These are phyloP conservation scores for Lipomyces anomalus DNA, from an alignment of 805 yeast genomes.

Conservation along the genomic window DNA sequence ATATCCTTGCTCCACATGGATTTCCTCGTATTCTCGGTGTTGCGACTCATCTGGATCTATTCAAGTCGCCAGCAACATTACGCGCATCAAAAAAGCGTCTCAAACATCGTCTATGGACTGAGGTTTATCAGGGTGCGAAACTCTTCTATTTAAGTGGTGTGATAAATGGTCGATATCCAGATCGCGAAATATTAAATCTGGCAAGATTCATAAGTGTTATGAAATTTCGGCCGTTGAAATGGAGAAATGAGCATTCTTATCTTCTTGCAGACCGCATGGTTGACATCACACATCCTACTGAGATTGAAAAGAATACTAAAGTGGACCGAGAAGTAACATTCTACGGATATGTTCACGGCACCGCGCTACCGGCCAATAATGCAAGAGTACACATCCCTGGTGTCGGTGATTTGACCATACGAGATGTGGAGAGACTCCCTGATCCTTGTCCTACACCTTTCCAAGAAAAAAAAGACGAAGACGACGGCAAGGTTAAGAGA, in stretches of 20 bases:
- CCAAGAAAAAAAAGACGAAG: conserved; percentile 79
- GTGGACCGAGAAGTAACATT: conserved; percentile 84
- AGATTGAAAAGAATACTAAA: conserved; percentile 70
- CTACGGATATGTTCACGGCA: conserved; percentile 93
- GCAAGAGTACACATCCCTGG: conserved; percentile 92
- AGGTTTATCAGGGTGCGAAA: conserved; percentile 97
- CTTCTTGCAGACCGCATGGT: conserved; percentile 84
- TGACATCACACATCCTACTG: conserved; percentile 88
- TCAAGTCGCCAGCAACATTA: conserved; percentile 81
- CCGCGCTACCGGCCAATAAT: conserved; percentile 62
- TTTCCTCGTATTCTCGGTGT: conserved; percentile 96
- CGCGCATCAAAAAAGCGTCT: conserved; percentile 86
- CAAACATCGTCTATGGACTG: conserved; percentile 97
- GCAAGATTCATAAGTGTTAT: conserved; percentile 91
- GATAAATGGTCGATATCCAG: conserved; percentile 95
- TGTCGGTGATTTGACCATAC: conserved; percentile 78
- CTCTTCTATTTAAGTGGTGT: conserved; percentile 92
- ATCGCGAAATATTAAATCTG: conserved; percentile 85
- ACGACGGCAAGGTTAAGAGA: conserved; percentile 56
- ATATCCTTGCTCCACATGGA: conserved; percentile 96
- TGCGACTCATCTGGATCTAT: conserved; percentile 90
- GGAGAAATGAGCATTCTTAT: conserved; percentile 99
- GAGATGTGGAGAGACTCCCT: conserved; percentile 79
- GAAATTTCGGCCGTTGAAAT: conserved; percentile 98
- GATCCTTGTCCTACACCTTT: conserved; percentile 99